A percentile compares a stretch with the other conserved stretches of the same genome.
Evolutionary conservation across 495 filamentous ascomycete genomes (phyloP).

Genomic region (Penicillium daleae): DNA sequence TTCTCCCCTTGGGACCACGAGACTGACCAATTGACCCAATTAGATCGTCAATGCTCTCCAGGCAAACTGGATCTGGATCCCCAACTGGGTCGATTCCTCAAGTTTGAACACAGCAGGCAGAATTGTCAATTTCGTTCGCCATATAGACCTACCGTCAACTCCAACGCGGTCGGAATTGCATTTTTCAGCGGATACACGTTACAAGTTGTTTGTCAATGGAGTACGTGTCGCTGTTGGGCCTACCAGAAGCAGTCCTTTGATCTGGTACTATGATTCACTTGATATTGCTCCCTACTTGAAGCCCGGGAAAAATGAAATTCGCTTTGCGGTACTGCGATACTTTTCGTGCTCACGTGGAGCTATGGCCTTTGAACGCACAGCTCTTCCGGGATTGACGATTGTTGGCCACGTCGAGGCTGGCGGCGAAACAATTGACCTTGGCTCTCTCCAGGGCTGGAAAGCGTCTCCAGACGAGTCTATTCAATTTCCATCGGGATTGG

Average conservation of each 20-base stretch:
- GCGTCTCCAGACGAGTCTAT: constrained; percentile 33
- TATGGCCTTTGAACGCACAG: constrained; percentile 38
- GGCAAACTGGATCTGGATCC: constrained; percentile 43
- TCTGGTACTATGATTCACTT: constrained; percentile 34
- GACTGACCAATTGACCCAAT: not conserved
- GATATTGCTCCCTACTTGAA: constrained; percentile 28
- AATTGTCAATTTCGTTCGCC: constrained; percentile 34
- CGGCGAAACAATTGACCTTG: constrained; percentile 24
- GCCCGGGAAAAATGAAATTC: constrained; percentile 25
- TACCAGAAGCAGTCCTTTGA: constrained; percentile 35
- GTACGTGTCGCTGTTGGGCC: constrained; percentile 39
- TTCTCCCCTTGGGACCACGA: not conserved
- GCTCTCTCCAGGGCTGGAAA: constrained; percentile 27
- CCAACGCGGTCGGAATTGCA: constrained; percentile 28
- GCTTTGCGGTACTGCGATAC: constrained; percentile 29
- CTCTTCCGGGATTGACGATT: constrained; percentile 39
- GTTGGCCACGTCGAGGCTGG: constrained; percentile 24
- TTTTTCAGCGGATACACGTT: constrained; percentile 46
- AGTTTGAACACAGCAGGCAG: constrained; percentile 32
- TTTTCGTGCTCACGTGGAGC: constrained; percentile 33
- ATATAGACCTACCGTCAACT: constrained; percentile 21
- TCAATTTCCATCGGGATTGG: constrained; percentile 38
- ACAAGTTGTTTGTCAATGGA: constrained; percentile 44
- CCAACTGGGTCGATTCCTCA: constrained; percentile 41
- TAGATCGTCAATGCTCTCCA: constrained; percentile 41